Conservation (phyloP, 306 rosid genomes). For the Elaeagnus macrophylla region DNA sequence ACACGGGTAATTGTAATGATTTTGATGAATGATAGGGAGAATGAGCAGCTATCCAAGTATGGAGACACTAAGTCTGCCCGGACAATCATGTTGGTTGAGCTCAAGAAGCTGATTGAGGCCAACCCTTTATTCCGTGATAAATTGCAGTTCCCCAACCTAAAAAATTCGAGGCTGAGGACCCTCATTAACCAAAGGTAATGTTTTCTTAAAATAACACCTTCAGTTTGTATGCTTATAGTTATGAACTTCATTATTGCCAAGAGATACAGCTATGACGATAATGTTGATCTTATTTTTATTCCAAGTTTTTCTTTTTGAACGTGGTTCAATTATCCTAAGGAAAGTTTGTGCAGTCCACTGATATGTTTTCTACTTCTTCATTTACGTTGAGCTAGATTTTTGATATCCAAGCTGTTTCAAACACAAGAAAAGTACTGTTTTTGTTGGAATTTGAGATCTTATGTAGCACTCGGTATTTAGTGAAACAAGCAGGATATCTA, state of each 20-base stretch:
- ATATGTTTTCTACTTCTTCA: no score
- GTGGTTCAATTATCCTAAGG: no score
- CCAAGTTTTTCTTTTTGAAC: neutral
- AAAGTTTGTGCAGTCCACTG: no score
- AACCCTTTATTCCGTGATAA: conserved; percentile 95
- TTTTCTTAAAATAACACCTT: neutral
- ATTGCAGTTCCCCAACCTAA: conserved; percentile 93
- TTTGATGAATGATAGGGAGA: conserved; percentile 50
- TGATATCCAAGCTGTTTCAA: no score
- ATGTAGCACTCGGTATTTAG: no score
- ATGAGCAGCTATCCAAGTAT: conserved; percentile 90
- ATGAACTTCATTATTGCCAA: conserved; percentile 6
- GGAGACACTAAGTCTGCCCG: conserved; percentile 97
- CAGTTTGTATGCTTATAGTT: neutral
- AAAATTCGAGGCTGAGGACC: conserved; percentile 87
- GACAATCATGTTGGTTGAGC: conserved; percentile 96
- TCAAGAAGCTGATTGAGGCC: conserved; percentile 94
- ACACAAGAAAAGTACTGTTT: no score
- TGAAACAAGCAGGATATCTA: no score
- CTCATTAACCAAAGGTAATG: conserved; percentile 93
- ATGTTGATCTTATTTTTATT: neutral
- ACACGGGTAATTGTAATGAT: neutral
- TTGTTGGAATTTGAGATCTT: no score
- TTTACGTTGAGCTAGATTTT: no score
- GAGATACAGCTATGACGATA: conserved; percentile 5